Base-by-base conservation (phyloP, 441 rosid species). In the Adansonia rubrostipa region DNA sequence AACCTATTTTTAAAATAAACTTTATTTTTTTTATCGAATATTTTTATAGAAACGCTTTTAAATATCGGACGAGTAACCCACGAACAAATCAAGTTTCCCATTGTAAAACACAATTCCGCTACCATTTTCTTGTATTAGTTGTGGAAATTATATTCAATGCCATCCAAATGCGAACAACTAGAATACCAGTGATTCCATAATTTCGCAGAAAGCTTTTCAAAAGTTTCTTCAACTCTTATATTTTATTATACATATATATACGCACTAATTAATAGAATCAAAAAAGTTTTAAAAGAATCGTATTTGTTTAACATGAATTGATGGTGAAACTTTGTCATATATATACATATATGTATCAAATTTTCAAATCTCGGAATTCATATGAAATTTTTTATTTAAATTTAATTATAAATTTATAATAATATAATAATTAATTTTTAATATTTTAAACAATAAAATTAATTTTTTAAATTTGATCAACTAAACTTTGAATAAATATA, bases 51-150 rank as follows among this genome's bases (percentile, higher is more conserved):
- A 36, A 36, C 5, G 5, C 40, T 36, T 4, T 36, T 2, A 36
- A 36, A 36, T 36, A 36, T 33, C 3, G 9, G 19, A 17, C 19
- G 24, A 5, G 8, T 47, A 17, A 17, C 6, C 5, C 6, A 11
- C 1, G 4, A 61, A 24, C 14, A 22, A 61, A 24, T 11, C 0
- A 6, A 28, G 67, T 28, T 62, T 28, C 9, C 48, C 17, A 73
- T 57, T 40, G 22, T 58, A 6, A 48, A 44, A 13, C 28, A 70
- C 13, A 70, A 56, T 20, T 71, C 50, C 8, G 20, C 10, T 76
- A 77, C 63, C 71, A 54, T 36, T 19, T 45, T 17, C 28, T 71
- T n/a, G 65, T 14, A 61, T 47, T 74, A 22, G 48, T 78, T 73
- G n/a, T 22, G 57, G 19, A 75, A 63, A 69, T 22, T 10, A 61